Conservation (phyloP, 2,329 filamentous ascomycete genomes). For the Fusarium concolor region DNA sequence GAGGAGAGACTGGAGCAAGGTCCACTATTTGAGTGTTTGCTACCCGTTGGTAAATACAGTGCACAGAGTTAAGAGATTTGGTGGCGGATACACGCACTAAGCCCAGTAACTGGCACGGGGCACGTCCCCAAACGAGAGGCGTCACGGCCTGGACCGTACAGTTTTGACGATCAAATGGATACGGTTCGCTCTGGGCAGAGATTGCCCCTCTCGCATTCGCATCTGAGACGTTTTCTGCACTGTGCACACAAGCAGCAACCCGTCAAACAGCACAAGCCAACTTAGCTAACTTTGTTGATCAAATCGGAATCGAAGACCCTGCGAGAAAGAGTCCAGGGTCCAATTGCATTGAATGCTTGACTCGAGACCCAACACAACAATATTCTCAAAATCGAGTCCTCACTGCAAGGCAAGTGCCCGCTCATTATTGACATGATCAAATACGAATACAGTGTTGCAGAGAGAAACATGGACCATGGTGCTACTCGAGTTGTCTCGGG, state of each 20-base stretch:
- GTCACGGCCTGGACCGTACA: constrained; percentile 7
- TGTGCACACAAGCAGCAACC: constrained; percentile 7
- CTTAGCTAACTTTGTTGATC: neutral
- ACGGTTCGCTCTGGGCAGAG: constrained; percentile 1
- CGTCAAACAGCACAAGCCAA: constrained; percentile 9
- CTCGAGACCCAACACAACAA: neutral
- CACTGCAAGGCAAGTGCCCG: neutral
- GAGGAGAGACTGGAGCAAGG: constrained; percentile 15
- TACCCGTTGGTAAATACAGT: constrained; percentile 26
- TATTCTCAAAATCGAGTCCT: neutral
- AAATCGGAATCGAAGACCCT: constrained; percentile 6
- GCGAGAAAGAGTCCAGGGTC: neutral
- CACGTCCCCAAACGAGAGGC: constrained; percentile 1
- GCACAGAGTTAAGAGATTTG: neutral
- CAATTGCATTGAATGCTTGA: neutral
- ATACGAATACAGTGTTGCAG: constrained; percentile 1
- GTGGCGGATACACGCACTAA: neutral
- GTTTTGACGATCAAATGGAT: constrained; percentile 3
- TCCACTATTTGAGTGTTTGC: constrained; percentile 22
- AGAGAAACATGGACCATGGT: constrained; percentile 6
- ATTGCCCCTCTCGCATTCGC: constrained; percentile 7
- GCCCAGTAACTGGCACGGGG: constrained; percentile 4
- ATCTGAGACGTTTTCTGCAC: neutral
- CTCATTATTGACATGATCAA: neutral
- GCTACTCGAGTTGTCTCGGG: constrained; percentile 32